Evolutionary conservation across 2,329 filamentous ascomycete species (phyloP), one percentile per base, ranked within the genome.

Genomic region (Metarhizium guizhouense): DNA sequence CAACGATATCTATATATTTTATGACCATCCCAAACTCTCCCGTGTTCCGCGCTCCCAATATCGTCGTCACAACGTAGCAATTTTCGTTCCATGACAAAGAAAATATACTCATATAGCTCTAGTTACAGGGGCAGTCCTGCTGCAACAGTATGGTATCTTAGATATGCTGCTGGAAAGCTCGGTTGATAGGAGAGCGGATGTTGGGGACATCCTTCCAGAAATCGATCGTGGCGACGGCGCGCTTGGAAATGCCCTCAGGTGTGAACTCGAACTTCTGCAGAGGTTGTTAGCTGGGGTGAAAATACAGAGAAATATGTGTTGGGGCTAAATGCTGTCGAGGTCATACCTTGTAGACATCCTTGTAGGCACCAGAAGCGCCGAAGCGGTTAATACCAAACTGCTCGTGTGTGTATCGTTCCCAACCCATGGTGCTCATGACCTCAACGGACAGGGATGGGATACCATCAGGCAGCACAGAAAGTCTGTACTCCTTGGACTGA

Each of bases 381-480:
- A 99, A 99, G 72, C 94, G 85, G 87, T 99, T 99, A 64, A 99
- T 85, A 72, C 94, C 94, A 69, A 99, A 99, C 80, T 99, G 94
- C 85, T 99, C 94, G 78, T 99, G 93, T 58, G 91, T 89, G 80
- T 97, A 99, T 75, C 93, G 88, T 84, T 97, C 92, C 94, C 94
- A 99, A 65, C 94, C 94, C 76, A 96, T 86, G 64, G 94, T 99
- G 75, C 83, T 88, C 89, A 96, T 95, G 73, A 91, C 92, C 82
- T 99, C 94, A 64, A 99, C 88, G 56, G 89, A 95, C 74, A 99
- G 75, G 60, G 91, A 84, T 63, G 94, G 93, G 71, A 96, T 93
- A 64, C 92, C 92, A 72, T 96, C 91, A 67, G 93, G 94, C 61
- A 99, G 84, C 63, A 96, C 88, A 63, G 85, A 87, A 65, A 99